Evolutionary conservation across 2,329 filamentous ascomycete species (phyloP), one percentile per base, ranked within the genome.

Genomic region (Spiromastix sp.): DNA sequence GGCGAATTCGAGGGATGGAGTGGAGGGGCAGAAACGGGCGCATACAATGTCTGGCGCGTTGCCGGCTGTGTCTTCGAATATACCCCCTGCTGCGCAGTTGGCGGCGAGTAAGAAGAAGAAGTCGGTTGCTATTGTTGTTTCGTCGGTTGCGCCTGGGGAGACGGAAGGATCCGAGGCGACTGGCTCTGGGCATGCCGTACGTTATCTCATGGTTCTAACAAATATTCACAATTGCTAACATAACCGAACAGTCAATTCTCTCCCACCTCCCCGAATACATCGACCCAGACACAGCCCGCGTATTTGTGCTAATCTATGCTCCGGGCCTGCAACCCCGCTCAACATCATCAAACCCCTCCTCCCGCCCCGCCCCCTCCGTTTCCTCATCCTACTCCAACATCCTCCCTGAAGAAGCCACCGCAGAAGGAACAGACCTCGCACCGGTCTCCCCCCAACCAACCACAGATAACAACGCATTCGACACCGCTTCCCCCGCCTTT

Each of bases 271-370:
- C 86, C 24, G 74, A 79, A 43, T 74, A 81, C 40, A 77, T 80
- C 45, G 78, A 94, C 56, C 74, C 80, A 43, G 74, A 77, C 30
- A 76, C 70, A 42, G 76, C 80, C 45, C 83, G 84, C 53, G 70
- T 95, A 16, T 93, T 93, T 51, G 72, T 96, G 39, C 70, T 96
- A 45, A 89, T 96, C 52, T 94, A 94, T 59, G 78, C 85, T 2
- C 89, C 89, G 1, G 71, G 74, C 34, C 64, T 93, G 36, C 85
- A 85, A 59, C 79, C 85, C 34, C 67, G 52, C 24, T 43, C 53
- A 39, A 45, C 46, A 33, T 26, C 32, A 36, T 48, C 52, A 38
- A 45, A 49, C 6, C 47, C 47, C 64, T 48, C 63, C 56, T 53
- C 72, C 55, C 65, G 74, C 62, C 63, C 72, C 60, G 56, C 74